Evolutionary conservation across 2,329 filamentous ascomycete genomes (phyloP).

Genomic region (Neofusicoccum laricinum): DNA sequence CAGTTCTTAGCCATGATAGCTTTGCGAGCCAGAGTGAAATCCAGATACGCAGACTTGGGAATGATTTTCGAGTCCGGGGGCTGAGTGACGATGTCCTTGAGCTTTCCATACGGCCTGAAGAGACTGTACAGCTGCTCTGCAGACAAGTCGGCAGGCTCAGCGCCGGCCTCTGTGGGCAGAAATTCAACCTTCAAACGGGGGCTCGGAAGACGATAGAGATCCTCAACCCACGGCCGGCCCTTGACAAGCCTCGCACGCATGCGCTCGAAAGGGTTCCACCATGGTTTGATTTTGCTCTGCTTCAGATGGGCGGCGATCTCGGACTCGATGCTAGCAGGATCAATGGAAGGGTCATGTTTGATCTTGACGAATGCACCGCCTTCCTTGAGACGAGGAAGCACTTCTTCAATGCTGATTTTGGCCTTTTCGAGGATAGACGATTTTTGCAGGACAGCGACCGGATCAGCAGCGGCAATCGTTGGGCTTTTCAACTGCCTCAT

Average conservation of each 20-base stretch:
- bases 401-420: constrained; percentile 72
- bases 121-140: constrained; percentile 85
- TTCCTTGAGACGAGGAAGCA: constrained; percentile 82
- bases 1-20: constrained; percentile 90
- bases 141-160: constrained; percentile 70
- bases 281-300: constrained; percentile 73
- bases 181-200: constrained; percentile 80
- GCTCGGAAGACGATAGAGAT: constrained; percentile 79
- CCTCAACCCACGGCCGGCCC: constrained; percentile 90
- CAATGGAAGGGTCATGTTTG: constrained; percentile 49
- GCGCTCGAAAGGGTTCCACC: constrained; percentile 79
- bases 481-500: constrained; percentile 53
- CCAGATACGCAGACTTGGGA: constrained; percentile 76
- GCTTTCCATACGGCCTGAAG: constrained; percentile 87
- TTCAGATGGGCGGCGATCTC: constrained; percentile 62
- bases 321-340: constrained; percentile 57
- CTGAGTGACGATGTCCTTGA: constrained; percentile 79
- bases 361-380: constrained; percentile 94
- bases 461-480: constrained; percentile 54
- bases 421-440: constrained; percentile 50
- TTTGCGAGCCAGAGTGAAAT: constrained; percentile 70
- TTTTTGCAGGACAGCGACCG: constrained; percentile 43
- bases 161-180: constrained; percentile 68
- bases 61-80: constrained; percentile 80
- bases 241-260: constrained; percentile 70